These are phyloP conservation scores for Eucalyptus albens DNA, from an alignment of 345 rosid genomes.

Conservation along the genomic window DNA sequence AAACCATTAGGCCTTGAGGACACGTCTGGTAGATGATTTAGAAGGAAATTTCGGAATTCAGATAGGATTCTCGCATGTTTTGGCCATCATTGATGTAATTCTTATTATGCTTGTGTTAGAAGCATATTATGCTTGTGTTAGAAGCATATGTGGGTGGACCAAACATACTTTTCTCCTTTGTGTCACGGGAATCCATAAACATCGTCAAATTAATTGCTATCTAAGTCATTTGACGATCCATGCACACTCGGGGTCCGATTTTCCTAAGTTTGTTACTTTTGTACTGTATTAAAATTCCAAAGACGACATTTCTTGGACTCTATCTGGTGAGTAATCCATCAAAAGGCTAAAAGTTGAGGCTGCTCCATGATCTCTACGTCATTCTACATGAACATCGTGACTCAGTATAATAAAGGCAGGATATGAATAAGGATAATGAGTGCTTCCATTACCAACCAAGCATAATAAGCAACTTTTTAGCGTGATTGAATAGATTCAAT, in stretches of 20 bases:
- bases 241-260: background rate
- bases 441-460: background rate
- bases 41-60: background rate
- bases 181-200: background rate
- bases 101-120: background rate
- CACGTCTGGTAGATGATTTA: background rate
- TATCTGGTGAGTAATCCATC: background rate
- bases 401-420: background rate
- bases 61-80: background rate
- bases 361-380: background rate
- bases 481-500: background rate
- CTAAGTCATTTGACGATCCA: background rate
- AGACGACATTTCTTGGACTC: background rate
- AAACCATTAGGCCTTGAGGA: background rate
- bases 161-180: background rate
- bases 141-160: background rate
- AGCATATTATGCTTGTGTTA: too few species aligned
- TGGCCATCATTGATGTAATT: background rate
- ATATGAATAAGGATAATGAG: background rate
- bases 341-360: background rate
- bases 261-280: background rate
- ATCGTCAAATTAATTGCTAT: background rate
- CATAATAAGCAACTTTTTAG: background rate
- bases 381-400: background rate
- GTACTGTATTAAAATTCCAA: background rate